Evolutionary conservation across 2,329 filamentous ascomycete genomes (phyloP).

Genomic region (Helotiales sp.): DNA sequence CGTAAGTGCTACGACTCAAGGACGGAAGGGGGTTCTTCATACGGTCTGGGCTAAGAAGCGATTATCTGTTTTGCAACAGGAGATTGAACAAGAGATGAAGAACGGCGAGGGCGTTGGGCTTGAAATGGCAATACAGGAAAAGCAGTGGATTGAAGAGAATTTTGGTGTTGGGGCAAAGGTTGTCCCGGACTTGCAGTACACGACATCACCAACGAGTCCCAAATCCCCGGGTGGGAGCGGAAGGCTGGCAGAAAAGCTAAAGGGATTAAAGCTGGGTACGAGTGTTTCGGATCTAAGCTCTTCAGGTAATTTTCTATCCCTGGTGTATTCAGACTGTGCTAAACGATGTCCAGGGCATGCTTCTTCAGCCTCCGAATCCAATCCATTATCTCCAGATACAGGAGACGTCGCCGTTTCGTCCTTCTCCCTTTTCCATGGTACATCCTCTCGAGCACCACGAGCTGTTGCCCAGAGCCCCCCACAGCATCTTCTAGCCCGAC

Average conservation of each 20-base stretch:
- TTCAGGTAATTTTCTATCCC: constrained; percentile 51
- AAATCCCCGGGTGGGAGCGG: constrained; percentile 64
- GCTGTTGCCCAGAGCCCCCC: constrained; percentile 43
- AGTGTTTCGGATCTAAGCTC: constrained; percentile 66
- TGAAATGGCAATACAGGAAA: constrained; percentile 83
- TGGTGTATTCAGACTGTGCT: neutral
- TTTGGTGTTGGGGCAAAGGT: constrained; percentile 54
- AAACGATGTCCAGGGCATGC: constrained; percentile 16
- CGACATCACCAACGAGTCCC: constrained; percentile 58
- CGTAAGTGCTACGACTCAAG: constrained; percentile 66
- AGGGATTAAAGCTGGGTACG: constrained; percentile 78
- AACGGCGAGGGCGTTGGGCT: constrained; percentile 84
- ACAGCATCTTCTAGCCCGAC: constrained; percentile 34
- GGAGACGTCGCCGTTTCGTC: constrained; percentile 67
- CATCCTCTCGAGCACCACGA: constrained; percentile 48
- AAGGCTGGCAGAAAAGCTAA: constrained; percentile 78
- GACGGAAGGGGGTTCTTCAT: constrained; percentile 78
- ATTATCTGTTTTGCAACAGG: constrained; percentile 73
- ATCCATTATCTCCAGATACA: constrained; percentile 63
- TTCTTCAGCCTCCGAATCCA: constrained; percentile 9
- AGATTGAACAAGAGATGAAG: constrained; percentile 76
- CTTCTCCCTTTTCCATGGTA: constrained; percentile 63
- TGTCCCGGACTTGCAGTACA: constrained; percentile 42
- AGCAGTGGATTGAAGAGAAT: constrained; percentile 82
- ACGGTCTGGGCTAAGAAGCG: constrained; percentile 90